phyloP scores from a whole-genome alignment of 495 filamentous ascomycete species.

The Venustampulla echinocandica region DNA sequence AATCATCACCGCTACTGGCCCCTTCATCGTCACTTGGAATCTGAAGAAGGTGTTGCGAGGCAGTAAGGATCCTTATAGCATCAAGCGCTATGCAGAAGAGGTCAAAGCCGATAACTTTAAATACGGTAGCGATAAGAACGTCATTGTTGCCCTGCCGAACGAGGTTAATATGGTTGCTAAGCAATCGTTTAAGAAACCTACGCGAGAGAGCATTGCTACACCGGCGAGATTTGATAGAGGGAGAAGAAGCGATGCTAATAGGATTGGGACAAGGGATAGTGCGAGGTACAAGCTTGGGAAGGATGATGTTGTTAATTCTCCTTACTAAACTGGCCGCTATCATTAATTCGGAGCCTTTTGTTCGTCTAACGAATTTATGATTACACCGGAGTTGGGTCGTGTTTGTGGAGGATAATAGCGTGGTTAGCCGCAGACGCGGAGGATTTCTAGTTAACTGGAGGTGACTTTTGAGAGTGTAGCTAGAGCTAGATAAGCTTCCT shows the following conservation, averaged over 20 bases:
- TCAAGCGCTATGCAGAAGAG: constrained; percentile 91
- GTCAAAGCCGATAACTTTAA: constrained; percentile 99
- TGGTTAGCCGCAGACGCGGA: too few relatives aligned
- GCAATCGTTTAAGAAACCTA: constrained; percentile 74
- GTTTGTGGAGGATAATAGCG: too few relatives aligned
- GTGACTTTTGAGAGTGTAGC: too few relatives aligned
- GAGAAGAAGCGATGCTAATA: constrained; percentile 38
- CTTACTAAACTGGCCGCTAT: too few relatives aligned
- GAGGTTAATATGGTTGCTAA: constrained; percentile 96
- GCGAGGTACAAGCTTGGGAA: constrained; percentile 52
- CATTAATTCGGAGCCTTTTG: too few relatives aligned
- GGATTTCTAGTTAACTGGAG: too few relatives aligned
- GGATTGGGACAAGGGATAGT: constrained; percentile 42
- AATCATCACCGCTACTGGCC: constrained; percentile 94
- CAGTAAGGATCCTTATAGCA: constrained; percentile 79
- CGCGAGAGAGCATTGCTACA: constrained; percentile 79
- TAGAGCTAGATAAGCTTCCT: too few relatives aligned
- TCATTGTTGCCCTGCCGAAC: constrained; percentile 93
- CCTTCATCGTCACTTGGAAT: constrained; percentile 95
- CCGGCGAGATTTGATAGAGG: constrained; percentile 25
- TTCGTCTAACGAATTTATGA: too few relatives aligned
- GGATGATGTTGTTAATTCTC: constrained; percentile 78
- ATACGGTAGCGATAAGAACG: constrained; percentile 92
- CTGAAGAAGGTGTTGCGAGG: constrained; percentile 76
- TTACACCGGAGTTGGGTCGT: too few relatives aligned